These are phyloP conservation scores for Lotus japonicus DNA, from an alignment of 306 rosid species.

Conservation along the genomic window DNA sequence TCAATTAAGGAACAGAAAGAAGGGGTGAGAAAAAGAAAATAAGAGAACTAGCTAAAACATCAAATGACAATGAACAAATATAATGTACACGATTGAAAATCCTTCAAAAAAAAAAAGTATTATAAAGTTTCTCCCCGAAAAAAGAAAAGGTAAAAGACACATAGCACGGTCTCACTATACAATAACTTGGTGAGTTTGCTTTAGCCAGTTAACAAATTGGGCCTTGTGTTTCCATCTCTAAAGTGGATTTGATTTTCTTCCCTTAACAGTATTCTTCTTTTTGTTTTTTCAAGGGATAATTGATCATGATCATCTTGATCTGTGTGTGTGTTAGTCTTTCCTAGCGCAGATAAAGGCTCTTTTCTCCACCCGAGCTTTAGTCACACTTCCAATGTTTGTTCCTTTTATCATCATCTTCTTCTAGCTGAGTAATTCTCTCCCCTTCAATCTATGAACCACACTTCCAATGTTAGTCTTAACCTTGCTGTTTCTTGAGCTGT, in stretches of 20 bases:
- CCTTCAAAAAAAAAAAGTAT: neutral
- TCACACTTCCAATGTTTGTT: neutral
- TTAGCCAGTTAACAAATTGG: neutral
- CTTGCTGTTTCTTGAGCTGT: constrained; percentile 35
- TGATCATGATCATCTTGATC: neutral
- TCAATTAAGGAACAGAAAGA: too few species aligned
- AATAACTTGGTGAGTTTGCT: neutral
- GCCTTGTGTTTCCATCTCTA: neutral
- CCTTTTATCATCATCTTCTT: neutral
- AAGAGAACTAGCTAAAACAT: neutral
- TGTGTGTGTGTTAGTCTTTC: neutral
- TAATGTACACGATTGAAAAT: neutral
- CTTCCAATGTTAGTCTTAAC: constrained; percentile 18
- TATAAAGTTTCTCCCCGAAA: neutral
- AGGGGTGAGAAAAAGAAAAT: neutral
- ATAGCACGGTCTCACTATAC: constrained; percentile 1
- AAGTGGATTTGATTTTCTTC: constrained; percentile 3
- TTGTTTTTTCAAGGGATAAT: neutral
- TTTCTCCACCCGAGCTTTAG: neutral
- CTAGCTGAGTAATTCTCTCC: neutral
- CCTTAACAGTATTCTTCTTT: neutral
- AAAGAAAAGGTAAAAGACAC: neutral
- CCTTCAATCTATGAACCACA: neutral
- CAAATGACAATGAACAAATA: neutral
- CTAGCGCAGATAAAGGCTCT: neutral